Conservation (phyloP, 352 stramenopile species). For the Globisporangium cylindrosporum region DNA sequence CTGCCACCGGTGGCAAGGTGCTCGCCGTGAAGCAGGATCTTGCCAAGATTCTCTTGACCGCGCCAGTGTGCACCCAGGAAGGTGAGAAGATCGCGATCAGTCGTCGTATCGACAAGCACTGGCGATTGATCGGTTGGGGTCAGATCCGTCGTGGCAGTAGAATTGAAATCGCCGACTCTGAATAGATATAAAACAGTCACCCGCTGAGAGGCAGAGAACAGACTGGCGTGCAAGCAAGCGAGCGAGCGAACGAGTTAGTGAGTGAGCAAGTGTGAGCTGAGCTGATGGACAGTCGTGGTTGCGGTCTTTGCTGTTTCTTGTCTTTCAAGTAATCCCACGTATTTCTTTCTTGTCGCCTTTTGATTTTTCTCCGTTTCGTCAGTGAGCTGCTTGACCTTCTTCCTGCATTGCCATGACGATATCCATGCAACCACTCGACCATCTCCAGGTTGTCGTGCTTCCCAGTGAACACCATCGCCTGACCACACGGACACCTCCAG, state of each 20-base stretch:
- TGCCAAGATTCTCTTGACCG: slow-evolving; percentile 98
- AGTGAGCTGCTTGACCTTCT: no score
- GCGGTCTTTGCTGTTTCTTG: neutral
- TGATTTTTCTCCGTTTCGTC: neutral
- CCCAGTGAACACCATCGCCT: neutral
- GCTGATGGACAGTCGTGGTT: neutral
- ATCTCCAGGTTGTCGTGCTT: neutral
- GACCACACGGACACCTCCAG: neutral
- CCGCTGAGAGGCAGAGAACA: neutral
- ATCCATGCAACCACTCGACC: neutral
- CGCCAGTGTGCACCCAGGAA: slow-evolving; percentile 99
- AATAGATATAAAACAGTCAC: slow-evolving; percentile 67
- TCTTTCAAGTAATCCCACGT: neutral
- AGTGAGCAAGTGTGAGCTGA: slow-evolving; percentile 1
- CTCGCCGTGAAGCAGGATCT: slow-evolving; percentile 96
- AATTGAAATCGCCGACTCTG: slow-evolving; percentile 88
- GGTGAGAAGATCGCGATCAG: slow-evolving; percentile 99
- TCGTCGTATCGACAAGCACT: slow-evolving; percentile 99
- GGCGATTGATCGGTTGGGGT: slow-evolving; percentile 99
- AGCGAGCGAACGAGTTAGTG: neutral
- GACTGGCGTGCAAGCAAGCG: neutral
- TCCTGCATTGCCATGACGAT: no score
- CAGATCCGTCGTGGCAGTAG: slow-evolving; percentile 97
- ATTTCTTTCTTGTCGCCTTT: slow-evolving; percentile 5
- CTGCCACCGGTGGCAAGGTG: slow-evolving; percentile 95